Evolutionary conservation across 2,329 filamentous ascomycete species (phyloP), one percentile per base, ranked within the genome.

Genomic region (Dryadomyces sulphureus): DNA sequence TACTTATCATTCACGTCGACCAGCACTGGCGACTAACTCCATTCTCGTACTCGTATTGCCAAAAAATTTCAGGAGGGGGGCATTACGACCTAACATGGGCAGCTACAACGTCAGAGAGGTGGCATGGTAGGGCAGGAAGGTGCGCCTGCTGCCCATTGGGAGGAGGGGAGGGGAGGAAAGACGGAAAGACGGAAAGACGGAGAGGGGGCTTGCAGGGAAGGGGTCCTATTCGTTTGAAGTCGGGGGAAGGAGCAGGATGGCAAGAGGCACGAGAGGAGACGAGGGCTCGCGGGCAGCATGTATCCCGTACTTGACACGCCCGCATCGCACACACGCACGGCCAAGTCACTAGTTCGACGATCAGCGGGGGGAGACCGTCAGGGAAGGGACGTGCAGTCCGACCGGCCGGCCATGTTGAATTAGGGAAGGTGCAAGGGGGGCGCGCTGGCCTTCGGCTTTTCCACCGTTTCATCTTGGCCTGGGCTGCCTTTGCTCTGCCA

Each of bases 1-100:
- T 39, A n/a, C 30, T 20, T 42, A 34, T 49, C 49, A 48, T 48
- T 38, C 45, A 40, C 45, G 25, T 24, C 41, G 34, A n/a, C 5
- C 34, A 36, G 34, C 17, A 36, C 34, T 19, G n/a, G n/a, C n/a
- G n/a, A n/a, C n/a, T n/a, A n/a, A n/a, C n/a, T n/a, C n/a, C 34
- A 36, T 5, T 16, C 34, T 12, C 34, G 34, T 36, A 36, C 34
- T 36, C 34, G 34, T 36, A 38, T 22, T 38, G 6, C 27, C 5
- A 32, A 32, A 41, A 22, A 22, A n/a, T 30, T 17, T 30, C 24
- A 41, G 25, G 24, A 22, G 12, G 38, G 36, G 11, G 17, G 17
- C 20, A n/a, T 38, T 38, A n/a, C 36, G 36, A 38, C 36, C 36
- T 22, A 38, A 38, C 27, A 9, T 4, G 27, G 27, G 27, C 27